Base-by-base conservation (phyloP, 345 rosid species). In the Boechera stricta region DNA sequence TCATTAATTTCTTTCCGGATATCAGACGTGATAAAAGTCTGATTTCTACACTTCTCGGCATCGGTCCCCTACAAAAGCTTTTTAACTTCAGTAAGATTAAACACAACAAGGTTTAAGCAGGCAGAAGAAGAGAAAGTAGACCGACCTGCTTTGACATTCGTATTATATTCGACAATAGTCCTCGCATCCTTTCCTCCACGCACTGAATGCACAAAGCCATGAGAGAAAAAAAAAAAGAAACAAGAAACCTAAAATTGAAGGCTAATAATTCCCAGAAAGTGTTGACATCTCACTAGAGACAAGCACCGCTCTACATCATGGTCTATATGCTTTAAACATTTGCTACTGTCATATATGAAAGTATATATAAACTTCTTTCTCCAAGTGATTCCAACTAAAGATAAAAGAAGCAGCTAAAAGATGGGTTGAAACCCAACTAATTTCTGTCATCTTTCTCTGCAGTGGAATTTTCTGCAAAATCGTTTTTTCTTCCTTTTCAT, bases 171-270 rank as follows among this genome's bases (percentile, higher is more conserved):
- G 78, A 75, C 69, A 95, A 57, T 11, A 95, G 75, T 62, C 89
- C 84, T 29, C 91, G 91, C 91, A 95, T 74, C 83, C 99, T 88
- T 84, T 92, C 97, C 87, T 92, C 97, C 47, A 87, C 96, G 60
- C 91, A 80, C 97, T 92, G 81, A 74, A 87, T 64, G 73, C 45
- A 33, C 45, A 82, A 71, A 65, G 48, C 29, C 64, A 65, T 83
- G 21, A 18, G 53, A 84, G 85, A 61, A 82, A 64, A 15, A 2
- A 2, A 41, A 57, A 3, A 33, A 35, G 65, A 13, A 32, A 31
- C 32, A 53, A 53, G 16, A 56, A 32, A 9, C 9, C 42, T 39
- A 18, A 38, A 18, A 35, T 15, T 24, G 31, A 42, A 52, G 13
- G 41, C 67, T 69, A 35, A 72, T 53, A 64, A 29, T 54, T 53